A percentile compares a stretch with the other conserved stretches of the same genome.
Conservation (phyloP, 75 land plant species). For the Sequoiadendron giganteum region DNA sequence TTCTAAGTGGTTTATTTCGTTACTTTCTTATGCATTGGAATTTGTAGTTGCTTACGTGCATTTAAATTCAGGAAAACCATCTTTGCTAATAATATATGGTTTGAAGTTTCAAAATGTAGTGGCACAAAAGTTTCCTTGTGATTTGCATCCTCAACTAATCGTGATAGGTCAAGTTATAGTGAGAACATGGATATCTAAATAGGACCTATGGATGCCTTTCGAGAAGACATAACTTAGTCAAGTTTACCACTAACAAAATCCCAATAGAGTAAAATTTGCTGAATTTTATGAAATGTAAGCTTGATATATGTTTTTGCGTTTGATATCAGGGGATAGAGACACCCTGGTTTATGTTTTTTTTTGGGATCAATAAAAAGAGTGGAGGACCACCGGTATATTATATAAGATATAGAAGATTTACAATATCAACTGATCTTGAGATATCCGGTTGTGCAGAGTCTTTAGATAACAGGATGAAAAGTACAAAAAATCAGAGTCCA, state of each 20-base stretch:
- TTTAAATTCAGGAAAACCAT: background rate
- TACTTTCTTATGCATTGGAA: background rate
- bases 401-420: too few species aligned
- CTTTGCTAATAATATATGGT: background rate
- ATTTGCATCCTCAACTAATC: background rate
- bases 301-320: background rate
- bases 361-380: too few species aligned
- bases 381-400: too few species aligned
- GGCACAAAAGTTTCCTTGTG: background rate
- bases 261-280: background rate
- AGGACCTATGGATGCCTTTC: background rate
- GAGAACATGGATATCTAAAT: background rate
- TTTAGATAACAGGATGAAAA: too few species aligned
- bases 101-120: background rate
- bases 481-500: too few species aligned
- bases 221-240: background rate
- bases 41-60: background rate
- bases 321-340: background rate
- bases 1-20: background rate
- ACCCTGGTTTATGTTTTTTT: background rate
- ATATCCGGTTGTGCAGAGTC: too few species aligned
- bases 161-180: background rate
- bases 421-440: too few species aligned
- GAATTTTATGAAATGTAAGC: background rate
- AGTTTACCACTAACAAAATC: background rate